Conservation (phyloP, 441 rosid genomes). For the Gossypium schwendimanii region DNA sequence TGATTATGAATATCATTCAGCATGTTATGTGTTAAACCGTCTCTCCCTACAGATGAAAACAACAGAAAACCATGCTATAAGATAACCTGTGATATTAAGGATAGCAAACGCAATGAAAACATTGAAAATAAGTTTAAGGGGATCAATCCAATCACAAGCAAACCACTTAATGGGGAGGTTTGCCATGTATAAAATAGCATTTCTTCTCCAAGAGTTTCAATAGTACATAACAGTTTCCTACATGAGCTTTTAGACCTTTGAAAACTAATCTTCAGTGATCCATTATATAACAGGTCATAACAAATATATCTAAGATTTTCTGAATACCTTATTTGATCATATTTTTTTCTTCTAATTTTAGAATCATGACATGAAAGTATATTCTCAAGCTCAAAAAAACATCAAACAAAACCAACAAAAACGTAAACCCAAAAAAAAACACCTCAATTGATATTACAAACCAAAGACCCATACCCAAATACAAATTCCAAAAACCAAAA, state of each 20-base stretch:
- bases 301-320: neutral
- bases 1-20: slow-evolving; percentile 76
- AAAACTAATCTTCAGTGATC: neutral
- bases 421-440: neutral
- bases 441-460: neutral
- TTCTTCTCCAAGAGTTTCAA: slow-evolving; percentile 4
- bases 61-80: slow-evolving; percentile 6
- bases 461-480: neutral
- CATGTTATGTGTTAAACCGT: slow-evolving; percentile 95
- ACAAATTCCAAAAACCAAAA: neutral
- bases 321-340: neutral
- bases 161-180: neutral
- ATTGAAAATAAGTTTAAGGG: neutral
- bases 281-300: neutral
- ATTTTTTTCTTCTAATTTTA: neutral
- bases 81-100: neutral
- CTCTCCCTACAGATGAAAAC: slow-evolving; percentile 52
- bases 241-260: neutral
- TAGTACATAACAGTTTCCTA: neutral
- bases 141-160: neutral
- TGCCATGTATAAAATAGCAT: neutral
- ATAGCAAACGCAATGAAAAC: neutral
- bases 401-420: neutral
- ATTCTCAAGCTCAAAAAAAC: neutral
- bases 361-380: neutral